Percentiles rank a stretch among this genome's conserved stretches.
phyloP scores from a whole-genome alignment of 2,329 filamentous ascomycete species.

The Cladorrhinum sp. region DNA sequence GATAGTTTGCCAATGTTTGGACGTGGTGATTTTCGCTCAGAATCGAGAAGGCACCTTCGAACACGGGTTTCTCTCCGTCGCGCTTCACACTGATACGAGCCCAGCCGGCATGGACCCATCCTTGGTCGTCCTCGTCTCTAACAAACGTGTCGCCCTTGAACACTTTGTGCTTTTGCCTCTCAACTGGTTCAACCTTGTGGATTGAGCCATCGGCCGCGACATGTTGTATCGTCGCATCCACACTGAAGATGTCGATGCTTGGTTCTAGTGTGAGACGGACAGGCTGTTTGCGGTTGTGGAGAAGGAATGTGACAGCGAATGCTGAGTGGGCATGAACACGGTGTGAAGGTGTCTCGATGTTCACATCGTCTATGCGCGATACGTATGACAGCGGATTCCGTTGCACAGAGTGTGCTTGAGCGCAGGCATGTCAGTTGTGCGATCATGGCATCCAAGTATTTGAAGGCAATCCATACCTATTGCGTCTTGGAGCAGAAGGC shows the following conservation, averaged over 20 bases:
- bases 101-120: constrained; percentile 83
- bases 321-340: constrained; percentile 74
- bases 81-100: constrained; percentile 73
- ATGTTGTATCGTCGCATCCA: constrained; percentile 71
- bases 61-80: constrained; percentile 76
- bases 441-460: not conserved
- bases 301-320: constrained; percentile 80
- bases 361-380: constrained; percentile 67
- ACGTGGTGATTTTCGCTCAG: constrained; percentile 83
- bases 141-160: constrained; percentile 79
- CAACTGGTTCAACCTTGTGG: constrained; percentile 62
- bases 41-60: constrained; percentile 85
- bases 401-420: constrained; percentile 64
- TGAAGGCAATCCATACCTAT: constrained; percentile 26
- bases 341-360: constrained; percentile 74
- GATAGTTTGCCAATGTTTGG: constrained; percentile 71
- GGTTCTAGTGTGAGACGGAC: constrained; percentile 81
- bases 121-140: constrained; percentile 53
- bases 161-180: constrained; percentile 72
- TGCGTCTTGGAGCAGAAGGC: constrained; percentile 25
- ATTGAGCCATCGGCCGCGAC: constrained; percentile 70
- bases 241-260: constrained; percentile 82
- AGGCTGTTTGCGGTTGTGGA: constrained; percentile 64
- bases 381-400: constrained; percentile 76
- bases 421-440: constrained; percentile 8